Evolutionary conservation across 208 protist species (phyloP), one percentile per base, ranked within the genome.

Genomic region (Trypanosoma rangeli): DNA sequence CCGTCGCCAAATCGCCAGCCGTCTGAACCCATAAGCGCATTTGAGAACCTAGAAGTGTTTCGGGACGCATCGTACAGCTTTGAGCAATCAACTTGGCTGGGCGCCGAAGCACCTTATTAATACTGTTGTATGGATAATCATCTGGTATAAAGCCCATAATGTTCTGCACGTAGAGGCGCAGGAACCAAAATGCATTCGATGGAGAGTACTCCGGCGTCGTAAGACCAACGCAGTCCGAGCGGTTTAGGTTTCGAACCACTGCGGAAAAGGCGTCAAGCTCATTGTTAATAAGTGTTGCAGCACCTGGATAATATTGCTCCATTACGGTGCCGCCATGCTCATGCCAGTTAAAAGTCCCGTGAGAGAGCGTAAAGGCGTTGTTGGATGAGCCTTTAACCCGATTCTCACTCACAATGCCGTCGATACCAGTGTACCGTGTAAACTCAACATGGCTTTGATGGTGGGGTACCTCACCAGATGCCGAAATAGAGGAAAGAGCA

Each of bases 281-380:
- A 68, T 86, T 82, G 54, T 76, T 89, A 49, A 95, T 62, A n/a
- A 86, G 69, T 22, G 74, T 67, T 5, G 86, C 86, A 31, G 86
- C 85, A 5, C 86, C 86, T 7, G 89, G 87, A 82, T 93, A 95
- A 78, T 92, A 95, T 70, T 95, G 86, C 70, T 95, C 85, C 89
- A 95, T 92, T 52, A 76, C 64, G 20, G 78, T 84, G 9, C 79
- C 78, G 15, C 89, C 89, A 29, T 85, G 64, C 64, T 93, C 89
- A 12, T 85, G 73, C 87, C 89, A 95, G 16, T 76, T 88, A 75
- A 95, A 95, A 57, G 76, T 71, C 22, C 72, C 79, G 54, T 80
- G 76, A 70, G 82, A 87, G 58, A 93, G 66, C 5, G 85, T 84
- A 68, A 64, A 80, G 29, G 37, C 55, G 53, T 65, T 62, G 53